These are phyloP conservation scores for Debaryomyces sp. DNA, from an alignment of 1,139 yeast genomes.

Conservation along the genomic window DNA sequence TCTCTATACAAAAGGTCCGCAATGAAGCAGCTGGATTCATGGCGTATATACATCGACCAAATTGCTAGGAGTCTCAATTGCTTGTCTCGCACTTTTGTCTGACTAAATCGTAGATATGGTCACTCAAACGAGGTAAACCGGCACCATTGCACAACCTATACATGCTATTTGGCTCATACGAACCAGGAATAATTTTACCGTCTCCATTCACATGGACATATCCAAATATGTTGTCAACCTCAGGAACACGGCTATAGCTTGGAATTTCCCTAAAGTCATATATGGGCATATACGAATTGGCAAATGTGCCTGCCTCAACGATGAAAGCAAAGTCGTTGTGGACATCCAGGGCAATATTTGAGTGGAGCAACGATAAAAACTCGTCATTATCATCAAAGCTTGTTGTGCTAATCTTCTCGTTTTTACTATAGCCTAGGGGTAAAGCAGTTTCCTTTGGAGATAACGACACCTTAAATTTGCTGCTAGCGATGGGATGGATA, in stretches of 20 bases:
- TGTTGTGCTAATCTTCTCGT: conserved; percentile 22
- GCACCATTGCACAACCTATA: conserved; percentile 59
- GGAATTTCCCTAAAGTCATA: conserved; percentile 74
- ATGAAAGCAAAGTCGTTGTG: conserved; percentile 58
- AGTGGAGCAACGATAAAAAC: conserved; percentile 33
- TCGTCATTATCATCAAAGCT: conserved; percentile 28
- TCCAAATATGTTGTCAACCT: conserved; percentile 72
- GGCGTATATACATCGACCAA: neutral
- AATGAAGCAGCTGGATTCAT: too few relatives aligned
- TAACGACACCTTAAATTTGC: conserved; percentile 18
- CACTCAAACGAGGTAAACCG: conserved; percentile 63
- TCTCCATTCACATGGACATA: conserved; percentile 60
- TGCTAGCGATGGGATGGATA: conserved; percentile 21
- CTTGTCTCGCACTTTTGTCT: conserved; percentile 15
- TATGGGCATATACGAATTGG: conserved; percentile 66
- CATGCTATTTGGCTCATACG: conserved; percentile 63
- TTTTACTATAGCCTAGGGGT: conserved; percentile 27
- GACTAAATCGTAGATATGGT: conserved; percentile 50
- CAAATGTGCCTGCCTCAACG: conserved; percentile 64
- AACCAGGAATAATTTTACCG: conserved; percentile 56
- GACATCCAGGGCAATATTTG: conserved; percentile 26
- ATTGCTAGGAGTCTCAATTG: neutral
- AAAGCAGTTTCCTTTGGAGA: conserved; percentile 29
- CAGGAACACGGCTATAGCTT: conserved; percentile 68
- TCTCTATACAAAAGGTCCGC: neutral